Base-by-base conservation (phyloP, 169 alveolate species). In the Blepharisma undulans region DNA sequence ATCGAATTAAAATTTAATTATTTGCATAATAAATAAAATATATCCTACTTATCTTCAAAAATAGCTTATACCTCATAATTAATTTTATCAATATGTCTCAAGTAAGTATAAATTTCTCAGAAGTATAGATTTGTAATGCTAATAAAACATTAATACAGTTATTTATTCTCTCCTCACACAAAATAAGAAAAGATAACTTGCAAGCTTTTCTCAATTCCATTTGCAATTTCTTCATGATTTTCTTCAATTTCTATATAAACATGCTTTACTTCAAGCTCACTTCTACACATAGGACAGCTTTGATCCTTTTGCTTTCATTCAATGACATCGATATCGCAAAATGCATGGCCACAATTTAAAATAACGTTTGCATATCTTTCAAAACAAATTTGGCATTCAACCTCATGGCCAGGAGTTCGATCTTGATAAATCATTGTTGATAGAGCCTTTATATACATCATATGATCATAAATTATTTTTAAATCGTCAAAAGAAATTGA, bases 311-410 rank as follows among this genome's bases (percentile, higher is more conserved):
- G 29, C 18, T 79, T 33, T 34, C 87, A 79, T 12, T 79, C 87
- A 30, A 30, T 34, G 27, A 79, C 12, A 6, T 79, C 87, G 12
- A 29, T 33, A 29, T 33, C 61, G 19, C 87, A 79, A 79, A 79
- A 79, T n/a, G 71, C 61, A 79, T 79, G 87, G 1, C 87, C 87
- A 79, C 87, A 79, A 29, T 66, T 25, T 12, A 79, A 32, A 27
- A 12, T 22, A 32, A 79, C 61, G 8, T 79, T 34, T 29, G 34
- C 61, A 30, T 79, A 25, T n/a, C 87, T 79, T 25, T 79, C 87
- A 30, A 79, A 79, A 6, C 87, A 79, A 29, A 79, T 79, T 21
- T 34, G 34, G 27, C 87, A 79, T n/a, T 12, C 87, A 6, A 5
- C 66, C 66, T 48, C 66, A 48, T 18, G 66, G 12, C 12, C 12